A percentile compares a stretch with the other conserved stretches of the same genome.
phyloP scores from a whole-genome alignment of 352 stramenopile genomes.

The Pelagophyceae sp. region DNA sequence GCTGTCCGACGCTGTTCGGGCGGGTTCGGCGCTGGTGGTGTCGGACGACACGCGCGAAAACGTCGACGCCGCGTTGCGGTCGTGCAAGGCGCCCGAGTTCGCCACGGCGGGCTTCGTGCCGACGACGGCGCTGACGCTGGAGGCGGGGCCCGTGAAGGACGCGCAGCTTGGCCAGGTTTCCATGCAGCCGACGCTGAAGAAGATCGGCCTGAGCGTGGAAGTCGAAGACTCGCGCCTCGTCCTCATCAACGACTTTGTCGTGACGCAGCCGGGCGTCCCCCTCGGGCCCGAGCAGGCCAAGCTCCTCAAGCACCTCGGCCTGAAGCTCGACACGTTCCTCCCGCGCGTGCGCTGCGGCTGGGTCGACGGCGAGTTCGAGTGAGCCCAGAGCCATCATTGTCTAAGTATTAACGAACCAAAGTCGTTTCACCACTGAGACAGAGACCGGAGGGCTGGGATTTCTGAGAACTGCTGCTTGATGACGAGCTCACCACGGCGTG shows the following conservation, averaged over 20 bases:
- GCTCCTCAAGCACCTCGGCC: not conserved
- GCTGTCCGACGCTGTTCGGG: not conserved
- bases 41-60: not conserved
- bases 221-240: not conserved
- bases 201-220: not conserved
- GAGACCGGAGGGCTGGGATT: no score
- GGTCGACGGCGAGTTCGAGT: slow-evolving; percentile 10
- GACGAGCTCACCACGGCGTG: no score
- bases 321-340: not conserved
- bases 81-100: not conserved
- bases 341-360: not conserved
- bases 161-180: no score
- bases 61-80: not conserved
- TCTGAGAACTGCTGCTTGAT: no score
- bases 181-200: not conserved
- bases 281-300: not conserved
- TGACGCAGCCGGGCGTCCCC: not conserved
- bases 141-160: not conserved
- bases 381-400: no score
- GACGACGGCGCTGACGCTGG: not conserved
- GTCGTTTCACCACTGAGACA: no score
- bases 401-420: no score
- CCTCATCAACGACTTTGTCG: not conserved
- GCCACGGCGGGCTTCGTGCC: not conserved
- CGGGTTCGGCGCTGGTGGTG: not conserved